These are phyloP conservation scores for Fomitopsis pulvina DNA, from an alignment of 768 basidiomycete genomes.

Conservation along the genomic window DNA sequence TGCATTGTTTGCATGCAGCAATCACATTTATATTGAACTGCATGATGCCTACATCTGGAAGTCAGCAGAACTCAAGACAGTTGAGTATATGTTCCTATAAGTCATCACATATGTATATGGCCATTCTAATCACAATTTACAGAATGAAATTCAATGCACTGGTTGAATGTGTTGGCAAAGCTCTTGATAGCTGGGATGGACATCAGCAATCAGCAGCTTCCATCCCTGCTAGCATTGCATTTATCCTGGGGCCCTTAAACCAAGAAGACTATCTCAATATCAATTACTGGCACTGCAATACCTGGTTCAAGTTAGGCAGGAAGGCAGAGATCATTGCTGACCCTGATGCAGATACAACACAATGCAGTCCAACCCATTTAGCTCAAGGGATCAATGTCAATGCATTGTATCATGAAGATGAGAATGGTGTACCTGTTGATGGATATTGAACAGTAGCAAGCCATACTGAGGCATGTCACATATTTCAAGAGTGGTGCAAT, in stretches of 20 bases:
- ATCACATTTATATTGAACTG: neutral
- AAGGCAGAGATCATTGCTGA: neutral
- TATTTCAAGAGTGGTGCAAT: neutral
- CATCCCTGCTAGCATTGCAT: neutral
- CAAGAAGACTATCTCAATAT: neutral
- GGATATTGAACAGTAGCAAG: neutral
- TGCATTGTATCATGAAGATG: neutral
- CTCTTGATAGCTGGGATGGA: too few relatives aligned
- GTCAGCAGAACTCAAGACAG: neutral
- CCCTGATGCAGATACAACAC: neutral
- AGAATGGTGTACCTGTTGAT: neutral
- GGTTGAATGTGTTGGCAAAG: too few relatives aligned
- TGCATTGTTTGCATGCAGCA: neutral
- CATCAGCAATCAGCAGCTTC: too few relatives aligned
- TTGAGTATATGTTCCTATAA: neutral
- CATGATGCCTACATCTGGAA: neutral
- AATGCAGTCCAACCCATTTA: neutral
- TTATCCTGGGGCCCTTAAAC: neutral
- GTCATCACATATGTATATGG: neutral
- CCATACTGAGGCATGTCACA: neutral
- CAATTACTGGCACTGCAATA: neutral
- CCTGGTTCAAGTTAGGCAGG: too few relatives aligned
- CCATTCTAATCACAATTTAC: neutral
- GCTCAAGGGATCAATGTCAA: neutral
- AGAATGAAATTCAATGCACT: too few relatives aligned